phyloP scores from a whole-genome alignment of 441 rosid genomes.

The Populus hybrid region DNA sequence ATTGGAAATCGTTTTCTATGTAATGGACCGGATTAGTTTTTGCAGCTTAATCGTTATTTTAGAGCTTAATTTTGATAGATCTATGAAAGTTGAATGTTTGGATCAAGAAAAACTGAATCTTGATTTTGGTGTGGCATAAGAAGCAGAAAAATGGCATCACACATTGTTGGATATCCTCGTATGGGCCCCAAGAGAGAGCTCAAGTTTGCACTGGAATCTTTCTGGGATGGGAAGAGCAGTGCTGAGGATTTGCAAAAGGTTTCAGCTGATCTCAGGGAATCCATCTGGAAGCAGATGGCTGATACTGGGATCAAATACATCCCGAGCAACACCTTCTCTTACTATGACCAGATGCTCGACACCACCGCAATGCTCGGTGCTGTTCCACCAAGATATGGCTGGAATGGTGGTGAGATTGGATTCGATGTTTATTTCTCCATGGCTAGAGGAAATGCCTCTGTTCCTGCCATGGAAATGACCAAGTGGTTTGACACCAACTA shows the following conservation, averaged over 20 bases:
- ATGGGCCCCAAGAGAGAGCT: constrained; percentile 36
- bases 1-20: neutral
- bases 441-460: constrained; percentile 97
- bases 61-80: neutral
- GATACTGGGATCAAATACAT: constrained; percentile 78
- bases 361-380: constrained; percentile 94
- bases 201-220: constrained; percentile 92
- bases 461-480: constrained; percentile 99
- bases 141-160: constrained; percentile 75
- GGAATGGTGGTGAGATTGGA: constrained; percentile 81
- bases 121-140: neutral
- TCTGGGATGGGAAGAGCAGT: constrained; percentile 95
- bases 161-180: constrained; percentile 97
- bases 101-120: constrained; percentile 6
- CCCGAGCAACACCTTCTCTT: constrained; percentile 95
- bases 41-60: neutral
- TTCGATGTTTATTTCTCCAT: constrained; percentile 81
- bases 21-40: neutral
- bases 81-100: neutral
- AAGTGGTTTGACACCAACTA: constrained; percentile 99
- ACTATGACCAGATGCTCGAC: constrained; percentile 89
- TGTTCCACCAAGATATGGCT: constrained; percentile 83
- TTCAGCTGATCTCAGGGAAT: constrained; percentile 71
- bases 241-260: constrained; percentile 88
- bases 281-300: constrained; percentile 96